Base-by-base conservation (phyloP, 192 early-diverging fungal genomes). In the Rhizophagus clarus region DNA sequence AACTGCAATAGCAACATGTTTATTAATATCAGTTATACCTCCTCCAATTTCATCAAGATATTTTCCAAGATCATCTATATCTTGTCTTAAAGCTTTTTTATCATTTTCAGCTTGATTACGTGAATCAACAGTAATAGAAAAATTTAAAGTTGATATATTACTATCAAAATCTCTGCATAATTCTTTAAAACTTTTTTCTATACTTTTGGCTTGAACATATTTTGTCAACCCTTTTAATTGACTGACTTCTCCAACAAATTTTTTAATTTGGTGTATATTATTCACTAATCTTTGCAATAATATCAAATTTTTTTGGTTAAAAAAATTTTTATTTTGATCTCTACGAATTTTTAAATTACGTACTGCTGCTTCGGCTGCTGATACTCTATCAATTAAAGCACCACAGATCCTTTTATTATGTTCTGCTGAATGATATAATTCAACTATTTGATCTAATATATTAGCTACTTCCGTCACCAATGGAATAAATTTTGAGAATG, bases 201-300 rank as follows among this genome's bases (percentile, higher is more conserved):
- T 17, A 6, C 9, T n/a, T 29, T 72, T 37, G 7, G 71, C 71
- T 51, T 45, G 71, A 42, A 72, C 17, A 72, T 42, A 72, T 72
- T 72, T 72, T n/a, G 5, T 2, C n/a, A 40, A 45, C 17, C 51
- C 51, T 56, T 17, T 56, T 22, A 56, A 20, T 22, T 56, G 15
- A 56, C 17, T 22, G 2, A 56, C 20, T 7, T 56, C 51, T 22
- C 17, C 17, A 22, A 56, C 49, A 15, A 56, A 56, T 56, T 4
- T 56, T 0, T 20, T 15, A 56, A 56, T 56, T 56, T 56, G 14
- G 0, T 56, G 3, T 20, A 56, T 17, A 17, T 20, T 20, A 56
- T 56, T 15, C 5, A 56, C 49, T 22, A 56, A 20, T 20, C 17
- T 56, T 56, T 56, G 49, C 20, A 56, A 56, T 28, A 56, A 20